These are phyloP conservation scores for Phytophthora europaea DNA, from an alignment of 352 stramenopile species.

Conservation along the genomic window DNA sequence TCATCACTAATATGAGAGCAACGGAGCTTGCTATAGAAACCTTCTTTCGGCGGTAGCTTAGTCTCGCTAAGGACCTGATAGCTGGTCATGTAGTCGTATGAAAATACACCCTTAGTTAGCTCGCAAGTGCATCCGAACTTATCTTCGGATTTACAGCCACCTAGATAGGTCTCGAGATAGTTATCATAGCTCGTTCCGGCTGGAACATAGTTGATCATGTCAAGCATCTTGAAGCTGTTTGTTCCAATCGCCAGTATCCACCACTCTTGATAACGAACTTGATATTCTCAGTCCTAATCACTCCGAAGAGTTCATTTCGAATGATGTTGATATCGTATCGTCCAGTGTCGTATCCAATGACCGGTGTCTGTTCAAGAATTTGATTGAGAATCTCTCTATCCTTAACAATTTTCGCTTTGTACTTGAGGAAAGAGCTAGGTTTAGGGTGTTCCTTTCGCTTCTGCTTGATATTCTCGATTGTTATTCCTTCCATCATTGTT, in stretches of 20 bases:
- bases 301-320: conserved; percentile 9
- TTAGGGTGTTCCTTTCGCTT: not conserved
- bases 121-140: conserved; percentile 39
- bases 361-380: too few relatives aligned
- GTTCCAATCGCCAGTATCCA: conserved; percentile 33
- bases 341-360: too few relatives aligned
- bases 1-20: too few relatives aligned
- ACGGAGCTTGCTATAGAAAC: conserved; percentile 26
- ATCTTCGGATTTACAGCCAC: conserved; percentile 37
- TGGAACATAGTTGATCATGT: conserved; percentile 44
- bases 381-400: too few relatives aligned
- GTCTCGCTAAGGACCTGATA: conserved; percentile 41
- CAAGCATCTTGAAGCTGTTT: conserved; percentile 37
- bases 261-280: conserved; percentile 30
- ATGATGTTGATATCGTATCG: too few relatives aligned
- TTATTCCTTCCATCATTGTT: not conserved
- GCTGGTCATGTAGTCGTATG: conserved; percentile 47
- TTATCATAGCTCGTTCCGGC: conserved; percentile 41
- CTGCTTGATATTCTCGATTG: not conserved
- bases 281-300: conserved; percentile 17
- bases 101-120: conserved; percentile 36
- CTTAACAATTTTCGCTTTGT: too few relatives aligned
- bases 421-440: not conserved
- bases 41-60: conserved; percentile 27
- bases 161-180: conserved; percentile 44